phyloP scores from a whole-genome alignment of 768 basidiomycete species.

The Suillus spraguei region DNA sequence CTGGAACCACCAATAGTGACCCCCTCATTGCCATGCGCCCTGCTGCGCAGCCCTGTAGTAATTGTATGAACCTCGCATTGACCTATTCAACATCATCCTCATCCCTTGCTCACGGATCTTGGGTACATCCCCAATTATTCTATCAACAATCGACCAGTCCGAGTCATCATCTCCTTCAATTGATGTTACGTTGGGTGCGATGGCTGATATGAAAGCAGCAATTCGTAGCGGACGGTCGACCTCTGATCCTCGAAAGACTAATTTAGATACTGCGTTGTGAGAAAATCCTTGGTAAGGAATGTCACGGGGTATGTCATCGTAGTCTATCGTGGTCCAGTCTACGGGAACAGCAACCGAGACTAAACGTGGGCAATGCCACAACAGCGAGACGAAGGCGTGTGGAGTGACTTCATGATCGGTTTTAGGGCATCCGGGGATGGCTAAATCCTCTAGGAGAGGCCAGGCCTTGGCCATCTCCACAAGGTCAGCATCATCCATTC shows the following conservation, averaged over 20 bases:
- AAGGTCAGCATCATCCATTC: background rate
- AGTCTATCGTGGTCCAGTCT: too few relatives aligned
- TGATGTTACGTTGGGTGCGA: conserved; percentile 32
- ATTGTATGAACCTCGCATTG: background rate
- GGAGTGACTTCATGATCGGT: too few relatives aligned
- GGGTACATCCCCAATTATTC: conserved; percentile 4
- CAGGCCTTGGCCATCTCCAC: conserved; percentile 6
- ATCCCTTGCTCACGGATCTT: conserved; percentile 8
- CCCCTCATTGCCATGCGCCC: too few relatives aligned
- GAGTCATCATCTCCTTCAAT: too few relatives aligned
- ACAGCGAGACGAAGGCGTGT: background rate
- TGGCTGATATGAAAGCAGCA: conserved; percentile 28
- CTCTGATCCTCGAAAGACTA: background rate
- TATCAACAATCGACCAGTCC: too few relatives aligned
- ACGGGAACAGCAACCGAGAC: background rate
- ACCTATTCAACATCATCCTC: background rate
- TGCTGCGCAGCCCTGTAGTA: background rate
- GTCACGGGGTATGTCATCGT: too few relatives aligned
- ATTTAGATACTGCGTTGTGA: background rate
- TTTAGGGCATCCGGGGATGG: too few relatives aligned
- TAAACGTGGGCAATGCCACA: conserved; percentile 6
- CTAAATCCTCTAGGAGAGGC: conserved; percentile 12
- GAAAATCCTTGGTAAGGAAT: conserved; percentile 4
- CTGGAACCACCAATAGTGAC: background rate
- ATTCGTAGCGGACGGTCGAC: background rate